These are phyloP conservation scores for Aspergillus ustus DNA, from an alignment of 2,329 filamentous ascomycete species.

Conservation along the genomic window DNA sequence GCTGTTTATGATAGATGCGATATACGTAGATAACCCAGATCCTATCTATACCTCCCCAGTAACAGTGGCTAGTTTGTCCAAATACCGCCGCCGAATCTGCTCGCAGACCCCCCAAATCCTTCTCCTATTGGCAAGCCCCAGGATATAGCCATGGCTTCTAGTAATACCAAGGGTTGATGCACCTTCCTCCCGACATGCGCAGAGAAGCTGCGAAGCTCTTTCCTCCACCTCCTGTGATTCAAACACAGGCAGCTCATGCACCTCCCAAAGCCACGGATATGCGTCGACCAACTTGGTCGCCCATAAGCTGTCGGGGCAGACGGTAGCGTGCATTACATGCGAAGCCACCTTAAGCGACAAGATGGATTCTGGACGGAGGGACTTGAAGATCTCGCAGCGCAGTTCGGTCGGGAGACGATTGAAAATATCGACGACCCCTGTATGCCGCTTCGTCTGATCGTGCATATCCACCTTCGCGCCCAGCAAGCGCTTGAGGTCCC, in stretches of 20 bases:
- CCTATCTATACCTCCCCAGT: not conserved
- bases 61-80: slow-evolving; percentile 4
- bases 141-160: not conserved
- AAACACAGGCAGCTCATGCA: not conserved
- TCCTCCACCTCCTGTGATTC: slow-evolving; percentile 4
- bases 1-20: not conserved
- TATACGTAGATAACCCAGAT: not conserved
- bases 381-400: too few species aligned
- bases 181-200: too few species aligned
- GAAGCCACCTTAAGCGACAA: too few species aligned
- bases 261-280: slow-evolving; percentile 12
- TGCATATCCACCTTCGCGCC: too few species aligned
- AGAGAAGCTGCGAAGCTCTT: not conserved
- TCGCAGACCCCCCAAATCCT: slow-evolving; percentile 14
- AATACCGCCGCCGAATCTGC: slow-evolving; percentile 5
- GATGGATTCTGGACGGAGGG: too few species aligned
- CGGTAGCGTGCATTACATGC: too few species aligned
- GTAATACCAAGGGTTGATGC: not conserved
- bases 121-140: slow-evolving; percentile 9
- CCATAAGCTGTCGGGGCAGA: not conserved
- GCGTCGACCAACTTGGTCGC: slow-evolving; percentile 1
- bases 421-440: too few species aligned
- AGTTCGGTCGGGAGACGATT: too few species aligned
- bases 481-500: too few species aligned
- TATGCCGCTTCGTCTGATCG: too few species aligned